Percentiles rank a stretch among this genome's conserved stretches.
These are phyloP conservation scores for Eucalyptus regnans DNA, from an alignment of 345 rosid species.

Conservation along the genomic window DNA sequence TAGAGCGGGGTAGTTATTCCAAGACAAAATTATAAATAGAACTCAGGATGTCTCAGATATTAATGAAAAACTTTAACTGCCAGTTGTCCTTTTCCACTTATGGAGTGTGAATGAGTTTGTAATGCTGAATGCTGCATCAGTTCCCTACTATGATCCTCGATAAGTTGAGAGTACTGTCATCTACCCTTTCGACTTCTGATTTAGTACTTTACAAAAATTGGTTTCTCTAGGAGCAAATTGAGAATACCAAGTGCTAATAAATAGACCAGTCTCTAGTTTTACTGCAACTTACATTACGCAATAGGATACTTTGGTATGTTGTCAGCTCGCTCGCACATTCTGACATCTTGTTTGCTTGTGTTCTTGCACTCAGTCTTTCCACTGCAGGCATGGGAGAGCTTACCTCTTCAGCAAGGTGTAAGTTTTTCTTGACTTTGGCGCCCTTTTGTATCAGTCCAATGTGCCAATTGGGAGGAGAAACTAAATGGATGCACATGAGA, in stretches of 20 bases:
- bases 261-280: background rate
- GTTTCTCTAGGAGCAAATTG: background rate
- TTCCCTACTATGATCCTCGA: background rate
- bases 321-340: background rate
- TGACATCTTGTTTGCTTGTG: constrained; percentile 17
- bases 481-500: background rate
- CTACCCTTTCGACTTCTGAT: background rate
- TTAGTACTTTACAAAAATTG: background rate
- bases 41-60: background rate
- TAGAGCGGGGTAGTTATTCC: background rate
- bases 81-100: background rate
- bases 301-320: background rate
- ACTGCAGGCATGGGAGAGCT: constrained; percentile 88
- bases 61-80: background rate
- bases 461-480: background rate
- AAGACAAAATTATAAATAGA: background rate
- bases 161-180: background rate
- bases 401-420: constrained; percentile 97
- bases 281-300: background rate
- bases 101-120: background rate
- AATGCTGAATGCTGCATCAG: background rate
- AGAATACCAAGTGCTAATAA: background rate
- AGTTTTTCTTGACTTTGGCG: constrained; percentile 37
- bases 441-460: background rate
- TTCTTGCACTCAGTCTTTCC: constrained; percentile 66